These are phyloP conservation scores for Boletus barrowsii DNA, from an alignment of 768 basidiomycete species.

Conservation along the genomic window DNA sequence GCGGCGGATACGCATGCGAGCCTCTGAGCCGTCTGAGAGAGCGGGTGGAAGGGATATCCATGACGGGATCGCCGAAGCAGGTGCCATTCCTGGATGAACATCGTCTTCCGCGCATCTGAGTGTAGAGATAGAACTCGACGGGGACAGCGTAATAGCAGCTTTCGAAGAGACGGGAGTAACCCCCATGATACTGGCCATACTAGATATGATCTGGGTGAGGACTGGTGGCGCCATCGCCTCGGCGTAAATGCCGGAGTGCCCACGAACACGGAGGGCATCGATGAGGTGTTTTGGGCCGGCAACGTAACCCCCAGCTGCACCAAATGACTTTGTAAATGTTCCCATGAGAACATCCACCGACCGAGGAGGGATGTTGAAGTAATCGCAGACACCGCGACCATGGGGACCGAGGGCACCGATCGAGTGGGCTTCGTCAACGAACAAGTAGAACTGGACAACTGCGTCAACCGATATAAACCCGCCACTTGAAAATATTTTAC, in stretches of 20 bases:
- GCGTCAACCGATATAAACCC: neutral
- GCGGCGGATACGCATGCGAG: constrained; percentile 74
- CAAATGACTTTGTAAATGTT: constrained; percentile 95
- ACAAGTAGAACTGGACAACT: constrained; percentile 79
- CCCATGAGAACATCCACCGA: constrained; percentile 95
- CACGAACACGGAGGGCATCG: constrained; percentile 74
- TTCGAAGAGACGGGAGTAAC: constrained; percentile 40
- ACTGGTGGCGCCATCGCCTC: constrained; percentile 92
- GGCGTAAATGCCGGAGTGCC: constrained; percentile 81
- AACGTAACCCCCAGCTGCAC: constrained; percentile 93
- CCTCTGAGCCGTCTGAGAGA: constrained; percentile 82
- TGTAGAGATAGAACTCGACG: constrained; percentile 29
- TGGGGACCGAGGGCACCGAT: constrained; percentile 93
- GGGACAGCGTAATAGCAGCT: constrained; percentile 23
- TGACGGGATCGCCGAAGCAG: constrained; percentile 58
- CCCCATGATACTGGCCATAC: constrained; percentile 98
- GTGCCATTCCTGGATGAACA: constrained; percentile 66
- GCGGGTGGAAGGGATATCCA: constrained; percentile 77
- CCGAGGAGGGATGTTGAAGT: constrained; percentile 80
- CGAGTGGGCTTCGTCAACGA: constrained; percentile 96
- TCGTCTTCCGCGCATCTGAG: constrained; percentile 40
- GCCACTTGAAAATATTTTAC: constrained; percentile 38
- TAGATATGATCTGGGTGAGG: constrained; percentile 84
- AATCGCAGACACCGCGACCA: constrained; percentile 94
- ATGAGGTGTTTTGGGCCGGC: constrained; percentile 80